A percentile compares a stretch with the other conserved stretches of the same genome.
These are phyloP conservation scores for Yamadazyma oceani DNA, from an alignment of 1,139 yeast genomes.

Conservation along the genomic window DNA sequence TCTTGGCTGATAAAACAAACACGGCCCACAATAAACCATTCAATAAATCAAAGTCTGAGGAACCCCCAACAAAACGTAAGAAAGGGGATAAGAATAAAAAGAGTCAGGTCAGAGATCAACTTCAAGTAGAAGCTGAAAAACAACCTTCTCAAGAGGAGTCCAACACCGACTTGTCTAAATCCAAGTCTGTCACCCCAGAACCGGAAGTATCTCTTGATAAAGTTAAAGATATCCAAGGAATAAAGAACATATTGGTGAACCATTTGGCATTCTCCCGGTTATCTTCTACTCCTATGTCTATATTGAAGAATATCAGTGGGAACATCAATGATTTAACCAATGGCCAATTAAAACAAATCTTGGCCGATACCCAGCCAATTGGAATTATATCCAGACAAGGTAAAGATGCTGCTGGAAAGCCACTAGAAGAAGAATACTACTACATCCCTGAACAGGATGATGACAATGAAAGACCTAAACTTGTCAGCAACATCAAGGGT, in stretches of 20 bases:
- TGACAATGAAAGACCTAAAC: slow-evolving; percentile 63
- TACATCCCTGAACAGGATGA: slow-evolving; percentile 81
- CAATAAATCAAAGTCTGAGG: slow-evolving; percentile 30
- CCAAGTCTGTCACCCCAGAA: slow-evolving; percentile 1
- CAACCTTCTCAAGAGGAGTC: slow-evolving; percentile 6
- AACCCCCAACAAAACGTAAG: slow-evolving; percentile 22
- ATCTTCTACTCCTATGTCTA: slow-evolving; percentile 79
- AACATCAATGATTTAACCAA: slow-evolving; percentile 43
- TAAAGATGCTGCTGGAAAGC: slow-evolving; percentile 95
- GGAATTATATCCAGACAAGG: slow-evolving; percentile 88
- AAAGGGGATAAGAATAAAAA: slow-evolving; percentile 11
- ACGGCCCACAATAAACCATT: slow-evolving; percentile 7
- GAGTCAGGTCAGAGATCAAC: neutral
- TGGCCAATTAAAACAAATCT: slow-evolving; percentile 52
- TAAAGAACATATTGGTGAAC: slow-evolving; percentile 68
- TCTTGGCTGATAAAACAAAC: slow-evolving; percentile 14
- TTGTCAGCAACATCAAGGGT: slow-evolving; percentile 79
- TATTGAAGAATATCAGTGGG: slow-evolving; percentile 60
- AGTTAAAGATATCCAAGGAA: slow-evolving; percentile 46
- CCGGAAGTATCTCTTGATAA: slow-evolving; percentile 24
- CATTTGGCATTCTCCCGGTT: slow-evolving; percentile 89
- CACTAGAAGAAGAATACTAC: slow-evolving; percentile 89
- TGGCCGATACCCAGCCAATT: slow-evolving; percentile 54
- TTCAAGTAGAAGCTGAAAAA: slow-evolving; percentile 10
- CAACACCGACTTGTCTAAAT: neutral